These are phyloP conservation scores for Cercospora sp. DNA, from an alignment of 2,329 filamentous ascomycete genomes.

Conservation along the genomic window DNA sequence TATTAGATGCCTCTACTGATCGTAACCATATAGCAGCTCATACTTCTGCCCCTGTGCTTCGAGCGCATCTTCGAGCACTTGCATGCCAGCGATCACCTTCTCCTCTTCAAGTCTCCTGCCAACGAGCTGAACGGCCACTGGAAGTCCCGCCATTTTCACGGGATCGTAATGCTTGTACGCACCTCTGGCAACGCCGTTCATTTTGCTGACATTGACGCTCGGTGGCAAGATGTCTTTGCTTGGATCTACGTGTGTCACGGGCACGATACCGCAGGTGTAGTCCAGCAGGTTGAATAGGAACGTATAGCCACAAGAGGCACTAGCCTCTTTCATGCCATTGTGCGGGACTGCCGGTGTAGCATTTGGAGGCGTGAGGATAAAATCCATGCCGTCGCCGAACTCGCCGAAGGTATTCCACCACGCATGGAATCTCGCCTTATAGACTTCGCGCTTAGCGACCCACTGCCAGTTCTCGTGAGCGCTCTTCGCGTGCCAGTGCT, in stretches of 20 bases:
- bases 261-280: conserved; percentile 79
- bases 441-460: conserved; percentile 73
- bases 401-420: conserved; percentile 73
- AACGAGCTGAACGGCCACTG: conserved; percentile 82
- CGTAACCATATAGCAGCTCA: conserved; percentile 46
- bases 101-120: conserved; percentile 81
- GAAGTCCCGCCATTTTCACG: conserved; percentile 78
- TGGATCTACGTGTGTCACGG: conserved; percentile 80
- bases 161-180: conserved; percentile 87
- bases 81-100: conserved; percentile 81
- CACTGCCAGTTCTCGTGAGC: conserved; percentile 81
- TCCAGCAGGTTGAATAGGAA: conserved; percentile 92
- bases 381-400: conserved; percentile 58
- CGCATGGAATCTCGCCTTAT: conserved; percentile 74
- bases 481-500: conserved; percentile 71
- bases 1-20: conserved; percentile 2
- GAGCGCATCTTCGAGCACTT: conserved; percentile 72
- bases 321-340: conserved; percentile 79
- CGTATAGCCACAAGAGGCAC: conserved; percentile 87
- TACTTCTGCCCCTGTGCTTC: conserved; percentile 56
- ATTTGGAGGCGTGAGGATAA: conserved; percentile 81
- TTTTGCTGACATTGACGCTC: conserved; percentile 60
- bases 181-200: conserved; percentile 78
- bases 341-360: conserved; percentile 88
- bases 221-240: conserved; percentile 64